Conservation (phyloP, 176 grass and related monocot genomes). For the Carex scoparia region DNA sequence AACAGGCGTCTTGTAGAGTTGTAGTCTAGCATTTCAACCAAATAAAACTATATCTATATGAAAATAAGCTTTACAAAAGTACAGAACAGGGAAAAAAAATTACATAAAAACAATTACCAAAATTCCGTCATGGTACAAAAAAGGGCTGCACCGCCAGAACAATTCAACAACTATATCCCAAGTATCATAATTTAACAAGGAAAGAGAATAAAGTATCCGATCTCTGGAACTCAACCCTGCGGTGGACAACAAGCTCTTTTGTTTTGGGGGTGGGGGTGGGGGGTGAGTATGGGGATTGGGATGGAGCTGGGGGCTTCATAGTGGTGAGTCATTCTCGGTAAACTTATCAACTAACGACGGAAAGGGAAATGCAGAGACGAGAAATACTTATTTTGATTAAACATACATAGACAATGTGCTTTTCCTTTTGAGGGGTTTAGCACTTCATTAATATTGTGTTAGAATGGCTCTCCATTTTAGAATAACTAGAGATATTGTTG, state of each 20-base stretch:
- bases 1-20: not conserved
- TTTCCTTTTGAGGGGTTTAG: not conserved
- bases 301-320: not conserved
- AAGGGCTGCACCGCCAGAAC: not conserved
- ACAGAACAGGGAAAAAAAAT: not conserved
- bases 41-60: not conserved
- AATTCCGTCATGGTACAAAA: not conserved
- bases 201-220: not conserved
- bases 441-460: not conserved
- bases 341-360: not conserved
- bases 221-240: no score
- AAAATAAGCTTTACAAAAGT: not conserved
- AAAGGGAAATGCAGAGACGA: not conserved
- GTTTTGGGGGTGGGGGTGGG: no score
- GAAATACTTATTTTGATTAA: not conserved
- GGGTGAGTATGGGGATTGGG: no score
- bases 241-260: not conserved
- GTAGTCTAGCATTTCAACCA: not conserved
- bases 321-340: not conserved
- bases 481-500: not conserved
- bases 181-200: not conserved
- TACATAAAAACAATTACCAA: not conserved
- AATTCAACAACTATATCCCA: not conserved
- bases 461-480: slow-evolving; percentile 4
- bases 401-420: not conserved